Percentiles rank a stretch among this genome's conserved stretches.
These are phyloP conservation scores for Dendrostoma leiphaemia DNA, from an alignment of 2,329 filamentous ascomycete genomes.

Conservation along the genomic window DNA sequence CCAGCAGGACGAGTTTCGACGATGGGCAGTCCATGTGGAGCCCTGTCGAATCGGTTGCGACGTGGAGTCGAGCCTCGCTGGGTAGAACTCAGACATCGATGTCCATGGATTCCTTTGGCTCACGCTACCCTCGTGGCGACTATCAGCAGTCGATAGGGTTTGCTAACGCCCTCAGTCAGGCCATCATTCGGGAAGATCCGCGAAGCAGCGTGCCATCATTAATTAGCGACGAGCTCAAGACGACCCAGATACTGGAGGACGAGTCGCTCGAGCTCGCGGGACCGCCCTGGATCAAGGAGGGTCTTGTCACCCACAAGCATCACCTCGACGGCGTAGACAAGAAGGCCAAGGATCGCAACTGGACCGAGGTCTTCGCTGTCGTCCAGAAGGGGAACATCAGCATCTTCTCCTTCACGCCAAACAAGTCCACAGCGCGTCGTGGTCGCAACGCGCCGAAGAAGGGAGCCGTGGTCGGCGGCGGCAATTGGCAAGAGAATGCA, in stretches of 20 bases:
- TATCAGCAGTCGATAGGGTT: slow-evolving; percentile 98
- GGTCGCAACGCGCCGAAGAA: slow-evolving; percentile 47
- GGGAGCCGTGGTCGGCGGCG: slow-evolving; percentile 78
- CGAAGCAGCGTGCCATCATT: slow-evolving; percentile 45
- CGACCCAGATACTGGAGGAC: slow-evolving; percentile 76
- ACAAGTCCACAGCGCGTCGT: slow-evolving; percentile 64
- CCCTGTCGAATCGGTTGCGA: slow-evolving; percentile 79
- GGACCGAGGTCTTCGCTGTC: slow-evolving; percentile 93
- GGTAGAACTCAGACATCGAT: slow-evolving; percentile 88
- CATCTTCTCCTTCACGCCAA: slow-evolving; percentile 87
- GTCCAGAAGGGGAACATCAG: slow-evolving; percentile 93
- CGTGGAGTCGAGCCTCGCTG: slow-evolving; percentile 91
- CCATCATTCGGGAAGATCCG: slow-evolving; percentile 87
- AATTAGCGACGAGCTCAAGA: slow-evolving; percentile 59
- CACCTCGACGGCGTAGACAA: slow-evolving; percentile 89
- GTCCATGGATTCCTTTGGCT: slow-evolving; percentile 87
- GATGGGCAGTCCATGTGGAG: slow-evolving; percentile 90
- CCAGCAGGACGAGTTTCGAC: slow-evolving; percentile 90
- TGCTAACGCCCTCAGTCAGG: slow-evolving; percentile 92
- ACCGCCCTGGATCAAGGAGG: slow-evolving; percentile 98
- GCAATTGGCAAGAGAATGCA: slow-evolving; percentile 98
- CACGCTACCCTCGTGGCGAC: slow-evolving; percentile 70
- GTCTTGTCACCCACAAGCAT: slow-evolving; percentile 93
- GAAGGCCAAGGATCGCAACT: slow-evolving; percentile 89
- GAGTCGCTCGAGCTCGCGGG: slow-evolving; percentile 88